Evolutionary conservation across 352 stramenopile genomes (phyloP), one percentile per base, ranked within the genome.

Genomic region (Blastocystis sp.): DNA sequence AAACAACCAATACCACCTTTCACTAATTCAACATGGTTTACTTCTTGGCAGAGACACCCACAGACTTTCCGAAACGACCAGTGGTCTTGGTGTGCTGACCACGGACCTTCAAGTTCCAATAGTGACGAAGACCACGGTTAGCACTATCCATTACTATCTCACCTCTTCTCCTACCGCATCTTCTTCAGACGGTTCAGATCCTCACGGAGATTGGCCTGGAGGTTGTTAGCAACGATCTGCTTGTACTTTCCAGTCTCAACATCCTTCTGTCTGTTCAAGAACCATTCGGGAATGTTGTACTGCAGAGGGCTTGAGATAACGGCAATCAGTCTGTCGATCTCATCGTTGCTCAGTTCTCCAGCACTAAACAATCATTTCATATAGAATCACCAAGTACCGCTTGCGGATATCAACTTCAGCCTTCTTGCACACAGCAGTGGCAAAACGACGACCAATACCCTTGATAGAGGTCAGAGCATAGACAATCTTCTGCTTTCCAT

Each of bases 61-160:
- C 77, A 52, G 63, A 78, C 77, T 87, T 87, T 43, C 77, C 77
- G 46, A 78, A 77, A 92, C 96, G 95, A 91, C 96, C 96, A 89
- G 96, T 99, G 90, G 96, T 98, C 93, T 97, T 98, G 90, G 96
- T 99, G 95, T 99, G 96, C 93, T 99, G 96, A 90, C 96, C 96
- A 93, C 96, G 95, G 87, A 99, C 96, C 90, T 97, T 96, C 91
- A 98, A 93, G 89, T 95, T 95, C 96, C 96, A 99, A 94, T 96
- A 98, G 94, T 99, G 96, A 93, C 96, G 95, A 86, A 99, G 93
- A 98, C 96, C 96, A 94, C 96, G 95, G 93, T 99, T 94, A 90
- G 78, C 39, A 73, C 59, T 65, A 32, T 87, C 1, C 19, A 27
- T 88, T 11, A 71, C 11, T 35, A n/a, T 35, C 21, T 24, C 11